Conservation (phyloP, 2,329 filamentous ascomycete species). For the Colletotrichum lini region DNA sequence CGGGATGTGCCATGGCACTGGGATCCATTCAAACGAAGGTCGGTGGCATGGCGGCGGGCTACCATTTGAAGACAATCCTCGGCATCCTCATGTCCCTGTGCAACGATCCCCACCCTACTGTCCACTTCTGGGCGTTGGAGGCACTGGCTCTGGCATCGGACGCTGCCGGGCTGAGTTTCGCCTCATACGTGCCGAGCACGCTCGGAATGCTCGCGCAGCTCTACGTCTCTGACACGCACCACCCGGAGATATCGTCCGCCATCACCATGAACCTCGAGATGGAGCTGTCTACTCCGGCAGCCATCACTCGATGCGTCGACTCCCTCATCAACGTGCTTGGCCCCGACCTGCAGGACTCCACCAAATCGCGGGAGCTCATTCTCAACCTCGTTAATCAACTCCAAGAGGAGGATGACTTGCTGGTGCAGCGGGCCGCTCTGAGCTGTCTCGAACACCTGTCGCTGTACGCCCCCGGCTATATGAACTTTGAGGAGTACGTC, state of each 20-base stretch:
- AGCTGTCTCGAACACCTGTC: constrained; percentile 92
- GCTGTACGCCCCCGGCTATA: constrained; percentile 89
- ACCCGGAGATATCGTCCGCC: constrained; percentile 83
- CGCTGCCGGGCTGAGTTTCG: constrained; percentile 92
- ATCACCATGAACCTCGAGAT: constrained; percentile 93
- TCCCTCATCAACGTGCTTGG: constrained; percentile 97
- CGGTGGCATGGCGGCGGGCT: constrained; percentile 96
- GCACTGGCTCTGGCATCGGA: constrained; percentile 89
- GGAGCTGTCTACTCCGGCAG: constrained; percentile 84
- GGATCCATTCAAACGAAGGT: constrained; percentile 96
- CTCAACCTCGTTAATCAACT: constrained; percentile 89
- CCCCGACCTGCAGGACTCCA: constrained; percentile 92
- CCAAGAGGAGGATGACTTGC: constrained; percentile 73
- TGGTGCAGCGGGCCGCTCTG: constrained; percentile 82
- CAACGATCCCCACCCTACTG: constrained; percentile 93
- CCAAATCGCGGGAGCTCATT: constrained; percentile 92
- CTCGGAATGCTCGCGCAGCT: constrained; percentile 95
- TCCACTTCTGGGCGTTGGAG: constrained; percentile 97
- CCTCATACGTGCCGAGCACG: constrained; percentile 89
- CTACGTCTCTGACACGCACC: constrained; percentile 92
- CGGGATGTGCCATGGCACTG: constrained; percentile 93
- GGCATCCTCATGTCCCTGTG: constrained; percentile 98
- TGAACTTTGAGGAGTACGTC: constrained; percentile 89
- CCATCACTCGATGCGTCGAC: constrained; percentile 90
- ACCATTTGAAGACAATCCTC: constrained; percentile 97